Percentiles rank a stretch among this genome's conserved stretches.
These are phyloP conservation scores for Globisporangium cederbergense DNA, from an alignment of 352 stramenopile species.

Conservation along the genomic window DNA sequence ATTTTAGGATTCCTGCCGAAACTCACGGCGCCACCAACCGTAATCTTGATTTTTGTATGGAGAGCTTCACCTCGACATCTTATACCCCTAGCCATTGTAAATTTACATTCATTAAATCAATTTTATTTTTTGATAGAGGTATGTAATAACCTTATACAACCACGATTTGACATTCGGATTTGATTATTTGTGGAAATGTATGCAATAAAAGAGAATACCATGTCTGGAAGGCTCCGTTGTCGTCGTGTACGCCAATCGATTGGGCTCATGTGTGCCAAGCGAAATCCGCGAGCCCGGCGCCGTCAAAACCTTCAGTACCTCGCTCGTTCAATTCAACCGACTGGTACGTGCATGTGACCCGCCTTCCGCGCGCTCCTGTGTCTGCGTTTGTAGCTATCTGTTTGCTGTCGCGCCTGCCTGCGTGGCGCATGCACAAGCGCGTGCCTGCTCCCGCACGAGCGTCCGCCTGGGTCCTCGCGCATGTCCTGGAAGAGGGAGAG, in stretches of 20 bases:
- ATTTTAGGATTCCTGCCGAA: conserved; percentile 4
- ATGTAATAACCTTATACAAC: too few species aligned
- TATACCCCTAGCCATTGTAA: conserved; percentile 9
- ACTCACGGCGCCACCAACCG: conserved; percentile 13
- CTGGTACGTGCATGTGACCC: conserved; percentile 58
- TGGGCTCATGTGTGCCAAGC: conserved; percentile 37
- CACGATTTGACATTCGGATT: conserved; percentile 1
- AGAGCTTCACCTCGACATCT: conserved; percentile 1
- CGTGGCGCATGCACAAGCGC: neutral
- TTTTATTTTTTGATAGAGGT: neutral
- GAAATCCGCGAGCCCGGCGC: conserved; percentile 24
- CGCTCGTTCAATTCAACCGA: conserved; percentile 87
- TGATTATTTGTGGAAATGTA: neutral
- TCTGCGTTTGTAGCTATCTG: neutral
- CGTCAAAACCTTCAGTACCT: conserved; percentile 77
- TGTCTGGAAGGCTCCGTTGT: conserved; percentile 6
- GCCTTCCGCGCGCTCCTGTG: neutral
- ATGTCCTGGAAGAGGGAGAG: neutral
- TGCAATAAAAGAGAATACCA: neutral
- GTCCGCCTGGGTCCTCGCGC: neutral
- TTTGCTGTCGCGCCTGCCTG: neutral
- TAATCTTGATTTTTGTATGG: conserved; percentile 27
- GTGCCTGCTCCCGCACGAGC: neutral
- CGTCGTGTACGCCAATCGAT: conserved; percentile 64
- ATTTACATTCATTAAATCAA: neutral